phyloP scores from a whole-genome alignment of 148 eudicot genomes.

The Nyssa sinensis region DNA sequence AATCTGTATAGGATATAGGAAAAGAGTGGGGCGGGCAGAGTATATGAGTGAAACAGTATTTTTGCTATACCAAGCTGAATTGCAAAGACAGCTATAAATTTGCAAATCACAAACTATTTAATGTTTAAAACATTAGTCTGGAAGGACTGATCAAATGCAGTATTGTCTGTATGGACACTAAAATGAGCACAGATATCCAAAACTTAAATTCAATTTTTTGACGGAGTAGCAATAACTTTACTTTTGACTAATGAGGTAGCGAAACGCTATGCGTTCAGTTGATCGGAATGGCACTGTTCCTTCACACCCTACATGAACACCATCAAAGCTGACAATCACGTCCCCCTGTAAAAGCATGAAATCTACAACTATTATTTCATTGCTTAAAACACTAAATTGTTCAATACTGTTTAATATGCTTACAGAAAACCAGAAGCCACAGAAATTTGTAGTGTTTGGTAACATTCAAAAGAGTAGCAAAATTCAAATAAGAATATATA shows the following conservation, averaged over 20 bases:
- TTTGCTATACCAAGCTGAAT: neutral
- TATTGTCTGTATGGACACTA: neutral
- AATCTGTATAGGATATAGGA: neutral
- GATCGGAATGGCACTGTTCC: slow-evolving; percentile 98
- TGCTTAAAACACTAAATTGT: neutral
- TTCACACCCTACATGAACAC: slow-evolving; percentile 74
- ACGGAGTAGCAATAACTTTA: slow-evolving; percentile 32
- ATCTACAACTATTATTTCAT: neutral
- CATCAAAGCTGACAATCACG: slow-evolving; percentile 89
- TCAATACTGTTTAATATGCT: neutral
- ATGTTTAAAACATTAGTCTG: neutral
- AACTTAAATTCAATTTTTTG: neutral
- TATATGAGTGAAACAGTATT: neutral
- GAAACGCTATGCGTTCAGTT: slow-evolving; percentile 94
- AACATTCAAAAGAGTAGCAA: slow-evolving; percentile 6
- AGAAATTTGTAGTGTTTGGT: neutral
- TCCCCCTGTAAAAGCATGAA: slow-evolving; percentile 63
- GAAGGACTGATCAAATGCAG: neutral
- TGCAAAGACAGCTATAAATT: neutral
- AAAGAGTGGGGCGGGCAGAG: neutral
- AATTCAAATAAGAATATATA: neutral
- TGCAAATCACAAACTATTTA: neutral
- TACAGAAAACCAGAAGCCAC: neutral
- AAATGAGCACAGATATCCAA: slow-evolving; percentile 1
- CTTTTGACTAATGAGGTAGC: slow-evolving; percentile 95